These are phyloP conservation scores for Aleurites moluccanus DNA, from an alignment of 441 rosid genomes.

Conservation along the genomic window DNA sequence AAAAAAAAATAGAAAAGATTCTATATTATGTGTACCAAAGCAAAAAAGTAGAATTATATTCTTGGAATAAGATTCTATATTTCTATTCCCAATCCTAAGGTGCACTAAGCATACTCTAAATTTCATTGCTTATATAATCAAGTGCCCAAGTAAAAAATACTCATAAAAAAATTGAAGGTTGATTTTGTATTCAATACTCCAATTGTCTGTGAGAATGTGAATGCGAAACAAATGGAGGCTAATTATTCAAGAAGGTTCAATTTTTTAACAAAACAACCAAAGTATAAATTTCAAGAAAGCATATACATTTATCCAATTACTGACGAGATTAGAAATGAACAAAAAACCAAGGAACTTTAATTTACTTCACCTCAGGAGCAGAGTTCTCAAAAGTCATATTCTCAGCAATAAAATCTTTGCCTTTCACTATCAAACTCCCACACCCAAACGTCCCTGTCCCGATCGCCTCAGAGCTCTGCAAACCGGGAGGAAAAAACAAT, in stretches of 20 bases:
- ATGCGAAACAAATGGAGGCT: too few species aligned
- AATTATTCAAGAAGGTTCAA: neutral
- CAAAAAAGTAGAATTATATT: too few species aligned
- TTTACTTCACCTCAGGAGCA: conserved; percentile 65
- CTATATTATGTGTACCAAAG: too few species aligned
- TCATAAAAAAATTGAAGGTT: neutral
- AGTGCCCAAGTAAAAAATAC: neutral
- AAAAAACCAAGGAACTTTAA: neutral
- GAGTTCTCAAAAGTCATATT: conserved; percentile 95
- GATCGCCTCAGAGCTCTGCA: conserved; percentile 60
- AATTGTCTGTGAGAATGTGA: too few species aligned
- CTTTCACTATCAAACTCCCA: conserved; percentile 87
- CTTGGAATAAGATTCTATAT: too few species aligned
- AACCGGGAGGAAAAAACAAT: conserved; percentile 5
- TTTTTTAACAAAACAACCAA: neutral
- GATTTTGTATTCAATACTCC: too few species aligned
- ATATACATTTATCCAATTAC: neutral
- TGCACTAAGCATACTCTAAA: neutral
- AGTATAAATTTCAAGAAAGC: neutral
- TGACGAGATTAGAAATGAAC: neutral
- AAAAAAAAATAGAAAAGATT: too few species aligned
- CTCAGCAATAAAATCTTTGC: conserved; percentile 93
- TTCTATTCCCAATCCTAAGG: neutral
- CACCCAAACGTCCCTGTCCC: conserved; percentile 97
- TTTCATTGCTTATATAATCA: neutral